Conservation (phyloP, 75 land plant genomes). For the Pinus tabuliformis region DNA sequence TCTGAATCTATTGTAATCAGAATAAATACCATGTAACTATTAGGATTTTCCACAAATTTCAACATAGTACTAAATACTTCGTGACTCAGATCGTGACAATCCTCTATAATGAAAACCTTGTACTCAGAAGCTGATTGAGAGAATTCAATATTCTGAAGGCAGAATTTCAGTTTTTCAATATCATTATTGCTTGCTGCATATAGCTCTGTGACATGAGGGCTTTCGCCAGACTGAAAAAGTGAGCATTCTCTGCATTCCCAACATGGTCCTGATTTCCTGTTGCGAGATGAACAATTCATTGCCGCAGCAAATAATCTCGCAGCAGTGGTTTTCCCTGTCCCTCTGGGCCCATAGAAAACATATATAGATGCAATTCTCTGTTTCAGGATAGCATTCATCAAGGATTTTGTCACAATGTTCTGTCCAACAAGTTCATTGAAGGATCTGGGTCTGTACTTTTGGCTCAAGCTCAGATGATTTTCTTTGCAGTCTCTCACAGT, state of each 20-base stretch:
- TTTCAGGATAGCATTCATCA: conserved; percentile 52
- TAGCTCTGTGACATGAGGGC: conserved; percentile 50
- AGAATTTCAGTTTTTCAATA: conserved; percentile 45
- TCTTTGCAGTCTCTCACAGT: neutral
- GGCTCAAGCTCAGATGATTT: conserved; percentile 47
- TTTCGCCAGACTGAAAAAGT: conserved; percentile 36
- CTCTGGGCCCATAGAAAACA: conserved; percentile 86
- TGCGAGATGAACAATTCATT: conserved; percentile 54
- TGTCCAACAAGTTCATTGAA: conserved; percentile 86
- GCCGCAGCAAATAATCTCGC: conserved; percentile 72
- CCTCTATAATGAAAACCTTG: conserved; percentile 70
- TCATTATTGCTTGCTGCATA: conserved; percentile 44
- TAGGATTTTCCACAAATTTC: conserved; percentile 56
- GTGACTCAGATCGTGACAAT: conserved; percentile 55
- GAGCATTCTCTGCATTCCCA: conserved; percentile 70
- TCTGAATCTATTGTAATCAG: conserved; percentile 68
- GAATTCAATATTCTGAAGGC: conserved; percentile 21
- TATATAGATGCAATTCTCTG: conserved; percentile 76
- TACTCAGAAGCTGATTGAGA: conserved; percentile 27
- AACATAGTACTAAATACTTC: conserved; percentile 62
- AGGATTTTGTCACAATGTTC: conserved; percentile 64
- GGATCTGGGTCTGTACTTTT: conserved; percentile 76
- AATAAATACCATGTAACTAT: conserved; percentile 55
- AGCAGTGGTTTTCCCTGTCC: conserved; percentile 86
- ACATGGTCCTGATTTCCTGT: conserved; percentile 56